These are phyloP conservation scores for Solanum gracilifrons DNA, from an alignment of 257 asterid species.

Conservation along the genomic window DNA sequence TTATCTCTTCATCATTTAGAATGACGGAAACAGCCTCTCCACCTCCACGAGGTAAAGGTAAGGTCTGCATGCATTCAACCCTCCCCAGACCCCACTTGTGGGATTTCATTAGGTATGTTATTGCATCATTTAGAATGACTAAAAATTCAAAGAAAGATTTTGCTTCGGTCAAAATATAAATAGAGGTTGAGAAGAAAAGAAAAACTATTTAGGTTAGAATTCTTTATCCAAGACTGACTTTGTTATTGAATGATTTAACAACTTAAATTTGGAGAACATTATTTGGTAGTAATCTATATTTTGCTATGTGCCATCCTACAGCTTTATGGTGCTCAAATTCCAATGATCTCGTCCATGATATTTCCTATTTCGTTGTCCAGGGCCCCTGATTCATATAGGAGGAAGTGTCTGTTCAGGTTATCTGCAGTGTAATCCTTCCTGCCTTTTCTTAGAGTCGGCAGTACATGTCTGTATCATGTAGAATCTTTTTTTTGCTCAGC, in stretches of 20 bases:
- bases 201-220: background rate
- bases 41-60: background rate
- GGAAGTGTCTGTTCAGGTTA: background rate
- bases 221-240: background rate
- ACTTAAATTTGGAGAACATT: background rate
- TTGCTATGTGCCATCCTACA: background rate
- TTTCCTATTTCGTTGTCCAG: background rate
- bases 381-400: background rate
- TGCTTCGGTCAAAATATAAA: background rate
- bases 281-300: background rate
- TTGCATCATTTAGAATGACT: background rate
- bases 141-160: background rate
- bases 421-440: background rate
- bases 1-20: background rate
- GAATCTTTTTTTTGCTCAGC: background rate
- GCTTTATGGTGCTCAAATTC: background rate
- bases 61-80: background rate
- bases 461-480: background rate
- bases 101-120: background rate
- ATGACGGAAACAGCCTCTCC: background rate
- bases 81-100: background rate
- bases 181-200: background rate
- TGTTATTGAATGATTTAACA: background rate
- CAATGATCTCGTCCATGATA: background rate
- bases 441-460: background rate